Evolutionary conservation across 140 eudicot genomes (phyloP).

Genomic region (Erigeron philadelphicus): DNA sequence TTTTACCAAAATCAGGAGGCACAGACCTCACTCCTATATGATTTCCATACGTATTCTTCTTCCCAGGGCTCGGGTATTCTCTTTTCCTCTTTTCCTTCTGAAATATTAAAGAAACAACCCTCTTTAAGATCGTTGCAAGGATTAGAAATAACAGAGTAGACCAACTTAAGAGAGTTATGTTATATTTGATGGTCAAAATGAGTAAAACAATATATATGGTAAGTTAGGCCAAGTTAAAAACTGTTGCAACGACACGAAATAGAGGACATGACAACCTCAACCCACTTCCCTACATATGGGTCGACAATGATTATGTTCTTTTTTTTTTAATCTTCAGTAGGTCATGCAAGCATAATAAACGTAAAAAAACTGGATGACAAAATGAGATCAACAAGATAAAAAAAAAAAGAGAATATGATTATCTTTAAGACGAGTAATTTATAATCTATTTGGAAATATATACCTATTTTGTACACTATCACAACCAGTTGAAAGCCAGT

Average conservation of each 20-base stretch:
- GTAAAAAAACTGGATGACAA: neutral
- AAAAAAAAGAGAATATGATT: neutral
- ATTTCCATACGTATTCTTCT: constrained; percentile 35
- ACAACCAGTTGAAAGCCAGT: neutral
- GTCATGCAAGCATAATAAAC: neutral
- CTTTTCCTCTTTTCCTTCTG: constrained; percentile 54
- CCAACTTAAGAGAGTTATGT: neutral
- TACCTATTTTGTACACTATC: neutral
- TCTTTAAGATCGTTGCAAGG: neutral
- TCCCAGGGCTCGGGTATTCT: constrained; percentile 50
- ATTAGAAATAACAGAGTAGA: neutral
- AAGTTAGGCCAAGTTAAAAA: neutral
- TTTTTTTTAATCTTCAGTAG: neutral
- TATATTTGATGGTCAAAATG: neutral
- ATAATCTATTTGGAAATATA: neutral
- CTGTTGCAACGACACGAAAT: neutral
- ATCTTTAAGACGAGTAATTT: neutral
- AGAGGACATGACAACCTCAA: neutral
- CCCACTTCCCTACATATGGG: neutral
- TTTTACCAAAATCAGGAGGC: constrained; percentile 42
- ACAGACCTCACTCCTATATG: constrained; percentile 39
- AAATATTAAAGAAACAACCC: neutral
- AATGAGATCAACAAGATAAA: neutral
- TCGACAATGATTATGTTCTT: neutral
- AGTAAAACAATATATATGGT: neutral